These are phyloP conservation scores for Ormosia semicastrata DNA, from an alignment of 306 rosid species.

Conservation along the genomic window DNA sequence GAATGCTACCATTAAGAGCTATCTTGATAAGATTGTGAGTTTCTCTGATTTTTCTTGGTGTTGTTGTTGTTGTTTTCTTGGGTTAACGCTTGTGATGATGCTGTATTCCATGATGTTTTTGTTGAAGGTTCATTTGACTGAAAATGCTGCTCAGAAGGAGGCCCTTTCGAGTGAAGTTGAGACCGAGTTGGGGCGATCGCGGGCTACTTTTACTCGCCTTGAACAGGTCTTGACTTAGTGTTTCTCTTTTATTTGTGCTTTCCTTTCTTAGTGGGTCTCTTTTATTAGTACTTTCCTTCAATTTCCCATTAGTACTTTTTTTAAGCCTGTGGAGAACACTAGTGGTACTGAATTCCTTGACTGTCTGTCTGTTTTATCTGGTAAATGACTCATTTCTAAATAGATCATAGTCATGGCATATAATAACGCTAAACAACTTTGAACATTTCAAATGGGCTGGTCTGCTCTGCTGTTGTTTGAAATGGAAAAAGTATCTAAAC, in stretches of 20 bases:
- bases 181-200: constrained; percentile 65
- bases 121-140: constrained; percentile 58
- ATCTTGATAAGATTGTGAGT: constrained; percentile 91
- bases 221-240: constrained; percentile 52
- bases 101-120: constrained; percentile 11
- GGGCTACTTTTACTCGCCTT: constrained; percentile 63
- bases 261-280: neutral
- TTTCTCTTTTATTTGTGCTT: constrained; percentile 20
- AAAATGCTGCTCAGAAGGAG: constrained; percentile 76
- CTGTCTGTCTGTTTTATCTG: neutral
- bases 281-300: too few species aligned
- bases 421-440: neutral
- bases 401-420: neutral
- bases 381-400: neutral
- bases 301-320: too few species aligned
- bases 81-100: neutral
- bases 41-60: constrained; percentile 2
- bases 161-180: constrained; percentile 67
- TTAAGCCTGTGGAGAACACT: neutral
- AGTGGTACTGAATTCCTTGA: neutral
- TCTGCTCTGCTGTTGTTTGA: neutral
- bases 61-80: neutral
- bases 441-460: neutral
- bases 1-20: constrained; percentile 66
- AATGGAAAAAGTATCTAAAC: neutral